Evolutionary conservation across 2,329 filamentous ascomycete genomes (phyloP), one percentile per base, ranked within the genome.

Genomic region (Graphilbum fragrans): DNA sequence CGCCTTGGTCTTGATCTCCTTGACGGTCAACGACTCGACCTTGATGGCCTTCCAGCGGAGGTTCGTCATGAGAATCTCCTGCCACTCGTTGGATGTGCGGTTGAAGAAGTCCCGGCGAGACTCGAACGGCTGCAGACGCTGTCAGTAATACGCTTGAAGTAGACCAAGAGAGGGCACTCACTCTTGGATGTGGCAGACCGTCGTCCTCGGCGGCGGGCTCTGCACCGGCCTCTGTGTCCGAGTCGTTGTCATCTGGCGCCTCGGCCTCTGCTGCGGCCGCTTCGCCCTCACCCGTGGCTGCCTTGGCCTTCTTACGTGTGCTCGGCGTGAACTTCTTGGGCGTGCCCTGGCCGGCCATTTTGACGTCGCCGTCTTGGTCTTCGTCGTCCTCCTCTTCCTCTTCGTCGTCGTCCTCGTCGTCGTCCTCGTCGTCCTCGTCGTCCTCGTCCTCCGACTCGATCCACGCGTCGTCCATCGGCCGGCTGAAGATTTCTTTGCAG

Each of bases 1-100:
- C 1, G 87, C 92, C 57, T 78, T 80, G 53, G 88, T 82, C 59
- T 94, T 87, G 53, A 96, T 79, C 65, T 96, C 92, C 67, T 98
- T 98, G 55, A 93, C 67, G 0, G 77, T 70, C 49, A 86, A 71
- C 33, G 77, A 71, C 58, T 84, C 82, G 3, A 74, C 72, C 49
- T 78, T 73, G 35, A 77, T 66, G 27, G 74, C 74, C 58, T 79
- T 80, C 65, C 76, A 79, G 46, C 79, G 74, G 44, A 92, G 64
- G 49, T 74, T 80, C 2, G 82, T 81, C 64, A 95, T 77, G 31
- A 94, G 69, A 14, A 88, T 66, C 48, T 87, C 84, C 59, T 96
- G 90, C 92, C 92, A 98, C 50, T 88, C 82, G 45, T 80, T 79
- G 1, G 84, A 84, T 0, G 88, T 94, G 35, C 92, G 77, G 16